phyloP scores from a whole-genome alignment of 192 early-diverging fungal species.

The Helicostylum pulchrum region DNA sequence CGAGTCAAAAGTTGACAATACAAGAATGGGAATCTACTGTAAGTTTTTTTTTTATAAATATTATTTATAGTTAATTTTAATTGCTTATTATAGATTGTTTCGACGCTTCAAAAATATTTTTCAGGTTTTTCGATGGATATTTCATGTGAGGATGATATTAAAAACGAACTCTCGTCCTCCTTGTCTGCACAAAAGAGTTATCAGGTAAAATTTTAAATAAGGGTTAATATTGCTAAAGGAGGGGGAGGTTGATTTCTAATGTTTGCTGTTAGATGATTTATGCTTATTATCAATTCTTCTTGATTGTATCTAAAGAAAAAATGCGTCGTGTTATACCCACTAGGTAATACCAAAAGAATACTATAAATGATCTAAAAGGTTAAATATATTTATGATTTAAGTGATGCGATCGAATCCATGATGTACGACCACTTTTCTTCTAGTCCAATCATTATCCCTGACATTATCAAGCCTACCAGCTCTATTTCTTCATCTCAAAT shows the following conservation, averaged over 20 bases:
- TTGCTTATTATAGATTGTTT: constrained; percentile 42
- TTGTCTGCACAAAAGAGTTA: constrained; percentile 48
- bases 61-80: neutral
- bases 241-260: too few species aligned
- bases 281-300: constrained; percentile 53
- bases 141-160: constrained; percentile 15
- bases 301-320: constrained; percentile 49
- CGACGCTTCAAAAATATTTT: constrained; percentile 58
- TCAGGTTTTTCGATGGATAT: constrained; percentile 45
- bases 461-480: neutral
- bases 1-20: constrained; percentile 20
- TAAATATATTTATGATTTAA: constrained; percentile 13
- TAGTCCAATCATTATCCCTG: constrained; percentile 14
- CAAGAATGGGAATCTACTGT: constrained; percentile 37
- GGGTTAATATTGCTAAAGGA: too few species aligned
- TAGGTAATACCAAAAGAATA: constrained; percentile 31
- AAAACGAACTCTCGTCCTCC: constrained; percentile 30
- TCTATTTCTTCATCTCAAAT: constrained; percentile 5
- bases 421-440: constrained; percentile 50
- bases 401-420: constrained; percentile 50
- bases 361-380: neutral
- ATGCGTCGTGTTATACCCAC: constrained; percentile 51
- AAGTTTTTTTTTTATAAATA: constrained; percentile 6
- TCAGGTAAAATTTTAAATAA: constrained; percentile 33
- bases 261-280: constrained; percentile 49